Base-by-base conservation (phyloP, 2,329 filamentous ascomycete genomes). In the Exophiala phaeomuriformis region DNA sequence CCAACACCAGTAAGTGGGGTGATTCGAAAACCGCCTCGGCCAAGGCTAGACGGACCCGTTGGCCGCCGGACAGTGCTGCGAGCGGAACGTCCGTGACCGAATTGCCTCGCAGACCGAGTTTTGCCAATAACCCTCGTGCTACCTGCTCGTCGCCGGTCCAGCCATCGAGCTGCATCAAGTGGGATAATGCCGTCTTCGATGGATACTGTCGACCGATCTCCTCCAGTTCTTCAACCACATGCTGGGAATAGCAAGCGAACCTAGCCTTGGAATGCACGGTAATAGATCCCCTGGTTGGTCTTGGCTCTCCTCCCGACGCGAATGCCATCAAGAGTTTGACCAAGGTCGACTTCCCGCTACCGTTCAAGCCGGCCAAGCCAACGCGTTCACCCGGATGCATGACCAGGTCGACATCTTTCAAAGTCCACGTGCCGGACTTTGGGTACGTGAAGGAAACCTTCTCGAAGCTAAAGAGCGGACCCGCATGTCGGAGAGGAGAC, bases 331-430 rank as follows among this genome's bases (percentile, higher is more conserved):
- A 77, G 3, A 91, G 71, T 45, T 80, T 83, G 53, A 91, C 76
- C 6, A 94, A 73, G 0, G 88, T 93, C 1, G 86, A 88, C 68
- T 94, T 94, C 1, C 89, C 89, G 0, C 82, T 80, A 1, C 88
- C 89, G 66, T 94, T 94, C 41, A 93, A 74, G 0, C 88, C 89
- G 28, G 88, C 75, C 39, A 94, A 76, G 0, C 86, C 88, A 28
- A 91, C 74, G 1, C 88, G 78, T 58, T 89, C 85, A 6, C 87
- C 85, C 66, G 82, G 80, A 54, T 86, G 79, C 8, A 94, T 78
- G 0, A 83, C 84, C 8, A 94, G 69, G 47, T 77, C 80, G 31
- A 90, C 70, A 5, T 83, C 80, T 27, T 81, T 76, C 10, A 93
- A 67, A 6, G 85, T 73, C 1, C 70, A 64, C 3, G 73, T 69